Conservation (phyloP, 2,329 filamentous ascomycete species). For the Didymella pomorum region DNA sequence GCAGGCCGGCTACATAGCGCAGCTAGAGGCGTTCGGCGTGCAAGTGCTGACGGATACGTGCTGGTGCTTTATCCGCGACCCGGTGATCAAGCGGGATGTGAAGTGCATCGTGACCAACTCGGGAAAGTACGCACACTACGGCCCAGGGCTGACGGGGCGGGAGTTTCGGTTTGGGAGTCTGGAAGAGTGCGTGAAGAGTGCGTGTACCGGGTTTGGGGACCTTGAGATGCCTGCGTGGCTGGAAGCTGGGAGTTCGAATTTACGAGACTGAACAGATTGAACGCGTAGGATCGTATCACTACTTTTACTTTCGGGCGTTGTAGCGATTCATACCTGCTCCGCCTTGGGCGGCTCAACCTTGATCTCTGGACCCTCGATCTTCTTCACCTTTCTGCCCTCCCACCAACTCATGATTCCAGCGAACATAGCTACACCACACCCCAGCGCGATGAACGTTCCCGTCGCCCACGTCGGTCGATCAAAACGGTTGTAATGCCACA, state of each 20-base stretch:
- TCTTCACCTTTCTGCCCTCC: conserved; percentile 65
- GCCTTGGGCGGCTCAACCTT: conserved; percentile 4
- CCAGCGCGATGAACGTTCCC: conserved; percentile 71
- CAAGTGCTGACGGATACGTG: conserved; percentile 57
- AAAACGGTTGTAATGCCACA: conserved; percentile 80
- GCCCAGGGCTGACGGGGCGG: conserved; percentile 32
- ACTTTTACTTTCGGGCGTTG: background rate
- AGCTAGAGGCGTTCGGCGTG: conserved; percentile 51
- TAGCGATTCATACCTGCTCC: background rate
- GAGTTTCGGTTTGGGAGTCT: conserved; percentile 37
- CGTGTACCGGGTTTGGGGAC: conserved; percentile 14
- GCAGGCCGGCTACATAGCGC: conserved; percentile 40
- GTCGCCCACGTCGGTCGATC: conserved; percentile 79
- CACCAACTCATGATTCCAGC: conserved; percentile 74
- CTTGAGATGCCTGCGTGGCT: background rate
- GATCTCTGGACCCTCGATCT: conserved; percentile 39
- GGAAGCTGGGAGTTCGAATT: background rate
- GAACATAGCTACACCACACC: conserved; percentile 70
- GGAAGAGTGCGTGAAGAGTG: conserved; percentile 30
- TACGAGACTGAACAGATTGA: background rate
- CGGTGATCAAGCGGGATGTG: conserved; percentile 42
- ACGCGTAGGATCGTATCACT: background rate
- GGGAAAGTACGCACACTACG: conserved; percentile 58
- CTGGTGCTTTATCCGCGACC: conserved; percentile 58
- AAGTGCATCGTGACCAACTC: conserved; percentile 57